Conservation (phyloP, 257 asterid genomes). For the Rhazya stricta region DNA sequence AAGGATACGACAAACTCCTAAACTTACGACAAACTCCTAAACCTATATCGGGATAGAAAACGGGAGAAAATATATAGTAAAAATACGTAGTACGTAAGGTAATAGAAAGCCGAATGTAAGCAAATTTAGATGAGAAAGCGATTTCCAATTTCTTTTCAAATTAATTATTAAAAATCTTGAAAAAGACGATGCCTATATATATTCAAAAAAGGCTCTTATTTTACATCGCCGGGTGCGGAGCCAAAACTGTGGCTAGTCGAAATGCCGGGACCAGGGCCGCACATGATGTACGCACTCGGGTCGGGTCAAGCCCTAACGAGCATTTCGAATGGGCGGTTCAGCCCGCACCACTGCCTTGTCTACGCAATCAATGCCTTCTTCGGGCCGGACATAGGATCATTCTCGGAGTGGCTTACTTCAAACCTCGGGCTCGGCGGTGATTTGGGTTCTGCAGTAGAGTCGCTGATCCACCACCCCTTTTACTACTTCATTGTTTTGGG, state of each 20-base stretch:
- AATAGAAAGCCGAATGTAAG: too few relatives aligned
- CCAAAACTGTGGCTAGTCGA: not conserved
- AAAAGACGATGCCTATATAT: too few relatives aligned
- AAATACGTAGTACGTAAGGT: too few relatives aligned
- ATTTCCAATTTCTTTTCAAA: too few relatives aligned
- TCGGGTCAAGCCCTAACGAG: conserved; percentile 72
- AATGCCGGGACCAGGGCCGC: conserved; percentile 99
- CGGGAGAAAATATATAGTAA: too few relatives aligned
- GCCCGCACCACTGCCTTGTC: conserved; percentile 83
- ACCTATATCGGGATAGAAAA: too few relatives aligned
- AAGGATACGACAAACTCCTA: too few relatives aligned
- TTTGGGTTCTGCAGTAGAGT: conserved; percentile 58
- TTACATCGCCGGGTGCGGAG: not conserved
- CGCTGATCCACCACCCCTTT: conserved; percentile 81
- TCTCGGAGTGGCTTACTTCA: conserved; percentile 77
- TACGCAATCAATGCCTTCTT: conserved; percentile 90
- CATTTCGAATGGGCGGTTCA: conserved; percentile 65
- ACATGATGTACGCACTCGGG: conserved; percentile 83
- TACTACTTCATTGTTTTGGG: conserved; percentile 62
- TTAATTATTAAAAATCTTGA: too few relatives aligned
- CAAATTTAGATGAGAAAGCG: too few relatives aligned
- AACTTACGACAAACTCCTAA: too few relatives aligned
- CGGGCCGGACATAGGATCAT: conserved; percentile 95
- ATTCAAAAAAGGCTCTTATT: too few relatives aligned
- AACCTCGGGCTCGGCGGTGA: conserved; percentile 56